Conservation (phyloP, 768 basidiomycete species). For the Leccinum rimulosum region DNA sequence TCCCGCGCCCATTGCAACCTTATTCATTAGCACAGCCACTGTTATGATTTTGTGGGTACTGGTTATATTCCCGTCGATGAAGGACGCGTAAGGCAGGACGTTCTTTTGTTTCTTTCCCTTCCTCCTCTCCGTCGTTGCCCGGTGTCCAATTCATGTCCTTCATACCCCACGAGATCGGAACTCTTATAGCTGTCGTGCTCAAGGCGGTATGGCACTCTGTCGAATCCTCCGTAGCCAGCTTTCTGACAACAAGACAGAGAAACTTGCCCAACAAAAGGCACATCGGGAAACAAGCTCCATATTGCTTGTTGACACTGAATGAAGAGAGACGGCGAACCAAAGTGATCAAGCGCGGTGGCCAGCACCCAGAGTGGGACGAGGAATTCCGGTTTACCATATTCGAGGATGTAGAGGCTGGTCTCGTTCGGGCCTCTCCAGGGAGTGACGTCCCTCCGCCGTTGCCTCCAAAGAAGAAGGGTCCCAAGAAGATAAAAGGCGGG, state of each 20-base stretch:
- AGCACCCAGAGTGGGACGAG: conserved; percentile 99
- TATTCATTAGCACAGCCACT: conserved; percentile 20
- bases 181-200: conserved; percentile 88
- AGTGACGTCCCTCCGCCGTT: conserved; percentile 59
- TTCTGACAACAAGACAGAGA: conserved; percentile 48
- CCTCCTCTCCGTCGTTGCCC: conserved; percentile 1
- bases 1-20: neutral
- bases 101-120: conserved; percentile 4
- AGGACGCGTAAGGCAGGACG: conserved; percentile 19
- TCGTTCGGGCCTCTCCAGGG: conserved; percentile 39
- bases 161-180: conserved; percentile 78
- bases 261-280: conserved; percentile 89
- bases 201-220: conserved; percentile 72
- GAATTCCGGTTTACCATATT: conserved; percentile 90
- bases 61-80: conserved; percentile 11
- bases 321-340: conserved; percentile 85
- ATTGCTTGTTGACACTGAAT: conserved; percentile 77
- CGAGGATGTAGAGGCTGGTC: conserved; percentile 67
- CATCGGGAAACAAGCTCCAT: conserved; percentile 97
- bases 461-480: conserved; percentile 60
- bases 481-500: conserved; percentile 63
- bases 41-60: conserved; percentile 6
- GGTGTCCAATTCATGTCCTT: conserved; percentile 46
- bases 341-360: conserved; percentile 94
- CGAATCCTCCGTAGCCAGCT: conserved; percentile 1